Percentiles rank a stretch among this genome's conserved stretches.
These are phyloP conservation scores for Fonticula alba DNA, from an alignment of 78 protist species.

Conservation along the genomic window DNA sequence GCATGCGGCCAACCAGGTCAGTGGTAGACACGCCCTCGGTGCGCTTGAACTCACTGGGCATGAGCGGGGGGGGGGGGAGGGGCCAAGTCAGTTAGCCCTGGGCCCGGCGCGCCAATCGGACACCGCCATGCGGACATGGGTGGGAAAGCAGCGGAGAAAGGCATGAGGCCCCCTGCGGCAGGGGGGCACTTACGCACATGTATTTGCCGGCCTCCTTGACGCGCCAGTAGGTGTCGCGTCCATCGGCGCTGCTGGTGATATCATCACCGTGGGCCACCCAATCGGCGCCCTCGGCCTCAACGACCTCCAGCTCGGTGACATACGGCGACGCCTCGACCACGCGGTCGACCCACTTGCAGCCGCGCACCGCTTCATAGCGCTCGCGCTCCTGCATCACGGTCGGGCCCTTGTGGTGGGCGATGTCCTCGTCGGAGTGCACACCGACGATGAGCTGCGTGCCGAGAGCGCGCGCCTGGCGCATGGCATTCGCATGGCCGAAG, in stretches of 20 bases:
- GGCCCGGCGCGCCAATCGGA: too few species aligned
- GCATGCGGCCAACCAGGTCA: constrained; percentile 79
- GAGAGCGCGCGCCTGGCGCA: constrained; percentile 32
- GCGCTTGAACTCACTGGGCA: constrained; percentile 33
- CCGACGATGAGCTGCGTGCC: constrained; percentile 71
- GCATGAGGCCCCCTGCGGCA: too few species aligned
- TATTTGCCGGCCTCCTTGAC: constrained; percentile 56
- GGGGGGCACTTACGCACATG: background rate
- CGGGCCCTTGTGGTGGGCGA: constrained; percentile 65
- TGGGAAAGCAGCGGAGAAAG: too few species aligned
- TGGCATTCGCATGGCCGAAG: constrained; percentile 77
- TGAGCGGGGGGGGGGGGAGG: background rate
- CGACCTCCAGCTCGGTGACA: background rate
- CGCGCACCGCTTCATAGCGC: constrained; percentile 20
- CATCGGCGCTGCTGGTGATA: constrained; percentile 30
- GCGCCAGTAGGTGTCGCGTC: constrained; percentile 54
- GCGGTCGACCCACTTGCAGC: constrained; percentile 86
- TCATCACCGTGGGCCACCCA: constrained; percentile 63
- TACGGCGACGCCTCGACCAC: constrained; percentile 76
- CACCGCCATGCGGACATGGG: too few species aligned
- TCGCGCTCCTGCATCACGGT: constrained; percentile 77
- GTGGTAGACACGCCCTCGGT: constrained; percentile 79
- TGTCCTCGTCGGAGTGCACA: constrained; percentile 73
- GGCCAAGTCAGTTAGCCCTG: background rate
- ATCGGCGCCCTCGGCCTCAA: constrained; percentile 34